phyloP scores from a whole-genome alignment of 2,329 filamentous ascomycete species.

The Huntiella omanensis region DNA sequence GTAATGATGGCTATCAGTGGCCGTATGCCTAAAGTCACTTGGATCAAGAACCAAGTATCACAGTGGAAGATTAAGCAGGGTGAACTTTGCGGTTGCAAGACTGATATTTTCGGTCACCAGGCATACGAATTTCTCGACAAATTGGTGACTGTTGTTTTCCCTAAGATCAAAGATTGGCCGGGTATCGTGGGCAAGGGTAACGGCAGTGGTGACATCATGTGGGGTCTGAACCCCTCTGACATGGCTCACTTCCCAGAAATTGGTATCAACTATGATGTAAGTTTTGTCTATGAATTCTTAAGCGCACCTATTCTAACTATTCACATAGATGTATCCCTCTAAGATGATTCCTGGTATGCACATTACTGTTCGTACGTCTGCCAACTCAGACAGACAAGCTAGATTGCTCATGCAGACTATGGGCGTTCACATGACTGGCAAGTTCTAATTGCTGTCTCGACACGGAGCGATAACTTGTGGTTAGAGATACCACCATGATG shows the following conservation, averaged over 20 bases:
- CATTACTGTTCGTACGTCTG: conserved; percentile 68
- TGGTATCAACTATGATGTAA: conserved; percentile 84
- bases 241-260: conserved; percentile 83
- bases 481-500: neutral
- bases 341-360: conserved; percentile 72
- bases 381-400: conserved; percentile 69
- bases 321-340: conserved; percentile 35
- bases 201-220: conserved; percentile 67
- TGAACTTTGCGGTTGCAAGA: conserved; percentile 57
- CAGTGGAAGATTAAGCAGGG: conserved; percentile 58
- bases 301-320: conserved; percentile 8
- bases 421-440: conserved; percentile 28
- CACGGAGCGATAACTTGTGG: neutral
- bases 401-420: conserved; percentile 51
- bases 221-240: conserved; percentile 58
- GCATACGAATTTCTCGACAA: conserved; percentile 88
- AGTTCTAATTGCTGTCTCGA: conserved; percentile 6
- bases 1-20: conserved; percentile 74
- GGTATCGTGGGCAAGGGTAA: conserved; percentile 54
- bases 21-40: conserved; percentile 50
- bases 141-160: conserved; percentile 73
- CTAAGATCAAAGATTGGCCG: conserved; percentile 89
- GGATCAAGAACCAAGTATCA: conserved; percentile 48
- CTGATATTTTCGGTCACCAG: conserved; percentile 55
- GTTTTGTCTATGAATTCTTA: conserved; percentile 18